A percentile compares a stretch with the other conserved stretches of the same genome.
phyloP scores from a whole-genome alignment of 139 green algal species.

The Picocystis salinarum region DNA sequence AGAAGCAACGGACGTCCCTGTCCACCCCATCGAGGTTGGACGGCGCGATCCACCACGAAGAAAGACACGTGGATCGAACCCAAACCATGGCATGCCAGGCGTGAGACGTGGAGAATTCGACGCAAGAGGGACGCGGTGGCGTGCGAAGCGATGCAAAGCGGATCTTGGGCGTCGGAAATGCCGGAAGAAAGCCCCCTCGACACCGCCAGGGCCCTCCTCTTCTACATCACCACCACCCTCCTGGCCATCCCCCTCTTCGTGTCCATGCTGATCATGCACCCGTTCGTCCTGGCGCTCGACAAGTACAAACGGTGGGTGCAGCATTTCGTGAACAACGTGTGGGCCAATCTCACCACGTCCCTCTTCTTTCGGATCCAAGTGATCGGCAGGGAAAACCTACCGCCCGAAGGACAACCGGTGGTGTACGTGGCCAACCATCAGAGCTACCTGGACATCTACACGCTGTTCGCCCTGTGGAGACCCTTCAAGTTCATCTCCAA shows the following conservation, averaged over 20 bases:
- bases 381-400: slow-evolving; percentile 69
- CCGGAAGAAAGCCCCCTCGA: no score
- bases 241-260: slow-evolving; percentile 68
- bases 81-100: no score
- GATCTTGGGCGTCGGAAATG: no score
- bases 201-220: no score
- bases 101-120: no score
- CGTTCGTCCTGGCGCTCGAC: slow-evolving; percentile 57
- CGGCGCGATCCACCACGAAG: no score
- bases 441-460: slow-evolving; percentile 86
- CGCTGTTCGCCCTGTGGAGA: slow-evolving; percentile 65
- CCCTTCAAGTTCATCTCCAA: slow-evolving; percentile 98
- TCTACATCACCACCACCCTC: slow-evolving; percentile 56
- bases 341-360: slow-evolving; percentile 61
- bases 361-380: slow-evolving; percentile 66
- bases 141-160: no score
- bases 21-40: no score
- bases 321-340: slow-evolving; percentile 83
- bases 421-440: slow-evolving; percentile 96
- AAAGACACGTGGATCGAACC: no score
- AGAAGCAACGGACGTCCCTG: no score
- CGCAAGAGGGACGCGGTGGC: no score
- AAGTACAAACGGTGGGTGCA: slow-evolving; percentile 44
- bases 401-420: slow-evolving; percentile 34
- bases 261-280: slow-evolving; percentile 54